Conservation (phyloP, 1,284 basidiomycete species). For the Austroboletus niveus region DNA sequence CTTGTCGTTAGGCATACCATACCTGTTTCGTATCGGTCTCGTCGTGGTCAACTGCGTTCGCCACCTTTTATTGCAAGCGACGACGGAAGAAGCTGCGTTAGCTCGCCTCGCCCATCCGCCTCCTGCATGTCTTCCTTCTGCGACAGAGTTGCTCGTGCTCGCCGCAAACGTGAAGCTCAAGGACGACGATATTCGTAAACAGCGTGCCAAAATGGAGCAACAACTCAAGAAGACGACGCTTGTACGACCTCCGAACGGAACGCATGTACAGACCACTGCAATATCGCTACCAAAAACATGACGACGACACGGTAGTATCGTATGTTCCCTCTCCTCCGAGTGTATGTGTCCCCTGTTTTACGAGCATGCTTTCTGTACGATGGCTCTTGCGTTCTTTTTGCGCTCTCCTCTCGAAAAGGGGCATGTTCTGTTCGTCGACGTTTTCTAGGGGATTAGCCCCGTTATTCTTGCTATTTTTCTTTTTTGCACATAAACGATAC, state of each 20-base stretch:
- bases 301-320: neutral
- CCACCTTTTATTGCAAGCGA: conserved; percentile 52
- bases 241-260: conserved; percentile 31
- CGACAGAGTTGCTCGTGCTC: conserved; percentile 62
- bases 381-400: neutral
- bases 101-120: conserved; percentile 53
- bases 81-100: conserved; percentile 50
- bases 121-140: conserved; percentile 49
- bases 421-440: neutral
- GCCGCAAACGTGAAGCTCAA: conserved; percentile 70
- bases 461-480: neutral
- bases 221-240: conserved; percentile 61
- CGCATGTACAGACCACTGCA: conserved; percentile 24
- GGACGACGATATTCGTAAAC: conserved; percentile 79
- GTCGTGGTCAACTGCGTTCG: conserved; percentile 70
- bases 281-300: conserved; percentile 31
- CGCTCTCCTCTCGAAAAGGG: neutral
- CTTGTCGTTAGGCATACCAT: conserved; percentile 60
- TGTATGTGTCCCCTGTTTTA: conserved; percentile 9
- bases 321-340: too few species aligned
- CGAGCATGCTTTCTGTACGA: conserved; percentile 13
- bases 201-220: conserved; percentile 68
- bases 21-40: conserved; percentile 78
- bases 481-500: neutral
- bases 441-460: neutral